Evolutionary conservation across 345 rosid species (phyloP).

Genomic region (Pugionium dolabratum): DNA sequence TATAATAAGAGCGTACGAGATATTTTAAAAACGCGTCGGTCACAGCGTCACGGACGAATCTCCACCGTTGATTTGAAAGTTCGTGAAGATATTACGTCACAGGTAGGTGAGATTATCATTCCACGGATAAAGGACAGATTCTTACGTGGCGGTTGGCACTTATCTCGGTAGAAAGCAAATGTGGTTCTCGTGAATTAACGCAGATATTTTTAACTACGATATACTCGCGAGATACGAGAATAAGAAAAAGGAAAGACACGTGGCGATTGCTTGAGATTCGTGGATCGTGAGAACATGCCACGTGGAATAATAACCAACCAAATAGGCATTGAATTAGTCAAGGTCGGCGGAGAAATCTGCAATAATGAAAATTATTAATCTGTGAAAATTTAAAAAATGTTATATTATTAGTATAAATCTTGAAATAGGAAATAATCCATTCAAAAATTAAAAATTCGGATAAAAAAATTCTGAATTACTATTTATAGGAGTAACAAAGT

Average conservation of each 20-base stretch:
- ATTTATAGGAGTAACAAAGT: too few species aligned
- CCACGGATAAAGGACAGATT: conserved; percentile 22
- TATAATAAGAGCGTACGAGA: conserved; percentile 23
- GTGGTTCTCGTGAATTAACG: conserved; percentile 40
- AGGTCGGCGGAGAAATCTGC: too few species aligned
- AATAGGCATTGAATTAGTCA: background rate
- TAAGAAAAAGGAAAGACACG: background rate
- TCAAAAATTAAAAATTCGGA: too few species aligned
- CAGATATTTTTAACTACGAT: conserved; percentile 5
- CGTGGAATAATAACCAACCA: background rate
- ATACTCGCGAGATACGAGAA: conserved; percentile 12
- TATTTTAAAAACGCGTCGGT: conserved; percentile 6
- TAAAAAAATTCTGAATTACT: too few species aligned
- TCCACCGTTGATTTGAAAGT: conserved; percentile 34
- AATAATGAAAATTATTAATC: too few species aligned
- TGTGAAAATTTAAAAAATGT: too few species aligned
- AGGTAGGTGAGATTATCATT: conserved; percentile 8
- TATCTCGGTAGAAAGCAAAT: conserved; percentile 33
- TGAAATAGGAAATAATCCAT: too few species aligned
- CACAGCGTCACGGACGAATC: conserved; percentile 4
- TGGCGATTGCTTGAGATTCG: background rate
- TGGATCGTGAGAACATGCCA: background rate
- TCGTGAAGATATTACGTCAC: background rate
- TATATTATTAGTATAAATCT: too few species aligned
- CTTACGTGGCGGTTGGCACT: conserved; percentile 37